Percentiles rank a stretch among this genome's conserved stretches.
Evolutionary conservation across 306 rosid species (phyloP).

Genomic region (Castanea crenata): DNA sequence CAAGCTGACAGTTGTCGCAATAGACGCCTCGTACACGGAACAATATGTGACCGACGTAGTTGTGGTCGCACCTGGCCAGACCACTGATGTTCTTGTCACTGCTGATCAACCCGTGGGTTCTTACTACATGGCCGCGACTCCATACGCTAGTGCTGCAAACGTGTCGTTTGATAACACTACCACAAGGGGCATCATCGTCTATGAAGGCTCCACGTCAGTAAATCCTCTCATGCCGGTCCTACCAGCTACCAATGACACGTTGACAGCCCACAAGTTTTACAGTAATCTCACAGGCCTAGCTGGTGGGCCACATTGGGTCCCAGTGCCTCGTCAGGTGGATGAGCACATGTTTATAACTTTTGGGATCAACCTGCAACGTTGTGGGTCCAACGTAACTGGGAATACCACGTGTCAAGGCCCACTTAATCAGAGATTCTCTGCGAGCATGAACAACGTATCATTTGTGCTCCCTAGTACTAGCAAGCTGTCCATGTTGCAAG

Average conservation of each 20-base stretch:
- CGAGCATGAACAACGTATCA: constrained; percentile 51
- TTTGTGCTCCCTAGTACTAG: constrained; percentile 19
- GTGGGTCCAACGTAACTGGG: constrained; percentile 4
- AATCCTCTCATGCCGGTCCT: constrained; percentile 46
- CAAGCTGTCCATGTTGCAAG: constrained; percentile 50
- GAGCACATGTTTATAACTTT: constrained; percentile 54
- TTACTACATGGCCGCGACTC: constrained; percentile 64
- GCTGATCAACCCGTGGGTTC: constrained; percentile 41
- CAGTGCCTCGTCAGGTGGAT: constrained; percentile 45
- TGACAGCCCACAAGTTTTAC: constrained; percentile 48
- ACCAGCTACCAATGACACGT: constrained; percentile 41
- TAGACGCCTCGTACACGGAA: constrained; percentile 56
- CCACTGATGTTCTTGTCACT: constrained; percentile 47
- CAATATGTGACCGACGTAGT: constrained; percentile 47
- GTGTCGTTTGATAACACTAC: constrained; percentile 4
- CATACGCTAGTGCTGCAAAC: neutral
- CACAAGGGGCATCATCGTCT: constrained; percentile 46
- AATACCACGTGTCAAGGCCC: constrained; percentile 36
- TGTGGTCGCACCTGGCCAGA: constrained; percentile 57
- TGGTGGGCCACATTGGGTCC: constrained; percentile 51
- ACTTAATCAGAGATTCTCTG: constrained; percentile 7
- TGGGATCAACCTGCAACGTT: constrained; percentile 31
- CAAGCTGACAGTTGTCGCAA: constrained; percentile 58
- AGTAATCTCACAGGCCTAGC: constrained; percentile 37
- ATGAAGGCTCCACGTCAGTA: constrained; percentile 19